Conservation (phyloP, 2,329 filamentous ascomycete genomes). For the Cryphonectria parasitica region DNA sequence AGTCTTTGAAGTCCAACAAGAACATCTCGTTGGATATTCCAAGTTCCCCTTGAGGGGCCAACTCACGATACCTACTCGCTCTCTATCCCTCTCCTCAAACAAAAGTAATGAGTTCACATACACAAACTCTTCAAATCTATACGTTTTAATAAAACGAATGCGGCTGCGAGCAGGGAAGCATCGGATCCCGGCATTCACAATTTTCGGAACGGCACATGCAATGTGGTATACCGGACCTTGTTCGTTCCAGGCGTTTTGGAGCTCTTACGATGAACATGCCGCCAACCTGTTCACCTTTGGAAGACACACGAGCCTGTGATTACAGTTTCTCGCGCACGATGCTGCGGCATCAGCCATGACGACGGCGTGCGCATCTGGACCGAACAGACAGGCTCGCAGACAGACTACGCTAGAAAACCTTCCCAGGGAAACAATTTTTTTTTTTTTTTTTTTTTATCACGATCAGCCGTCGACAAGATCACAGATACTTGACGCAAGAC, state of each 20-base stretch:
- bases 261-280: neutral
- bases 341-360: neutral
- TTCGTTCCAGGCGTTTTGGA: constrained; percentile 5
- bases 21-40: constrained; percentile 11
- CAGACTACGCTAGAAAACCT: neutral
- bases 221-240: neutral
- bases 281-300: neutral
- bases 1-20: constrained; percentile 16
- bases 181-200: constrained; percentile 17
- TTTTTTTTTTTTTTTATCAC: neutral
- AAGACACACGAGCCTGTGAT: neutral
- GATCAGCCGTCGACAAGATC: neutral
- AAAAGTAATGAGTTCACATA: constrained; percentile 5
- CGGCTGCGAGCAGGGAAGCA: constrained; percentile 16
- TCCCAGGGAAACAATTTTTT: neutral
- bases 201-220: neutral
- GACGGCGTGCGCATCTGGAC: neutral
- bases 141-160: constrained; percentile 27
- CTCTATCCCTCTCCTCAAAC: too few species aligned
- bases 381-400: neutral
- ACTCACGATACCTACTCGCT: neutral
- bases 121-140: constrained; percentile 21
- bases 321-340: neutral
- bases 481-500: constrained; percentile 7
- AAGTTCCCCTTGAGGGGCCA: neutral